These are phyloP conservation scores for Sambucus nigra DNA, from an alignment of 129 eudicot species.

Conservation along the genomic window DNA sequence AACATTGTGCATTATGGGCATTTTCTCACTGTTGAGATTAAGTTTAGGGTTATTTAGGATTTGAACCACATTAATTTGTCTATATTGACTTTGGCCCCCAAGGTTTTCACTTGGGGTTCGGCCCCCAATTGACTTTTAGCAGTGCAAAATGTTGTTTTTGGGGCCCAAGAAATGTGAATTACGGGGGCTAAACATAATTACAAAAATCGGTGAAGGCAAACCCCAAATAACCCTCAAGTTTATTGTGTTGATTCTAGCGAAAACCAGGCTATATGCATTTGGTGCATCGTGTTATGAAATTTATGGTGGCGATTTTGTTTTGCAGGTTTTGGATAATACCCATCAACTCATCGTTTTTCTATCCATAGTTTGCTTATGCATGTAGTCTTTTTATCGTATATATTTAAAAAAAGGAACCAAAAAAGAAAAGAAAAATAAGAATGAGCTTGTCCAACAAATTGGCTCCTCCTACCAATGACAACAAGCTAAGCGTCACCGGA, in stretches of 20 bases:
- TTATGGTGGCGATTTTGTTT: background rate
- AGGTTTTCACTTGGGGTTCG: too few relatives aligned
- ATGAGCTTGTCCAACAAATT: slow-evolving; percentile 68
- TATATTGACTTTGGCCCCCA: too few relatives aligned
- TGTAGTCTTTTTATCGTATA: slow-evolving; percentile 12
- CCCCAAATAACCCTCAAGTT: too few relatives aligned
- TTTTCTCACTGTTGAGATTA: background rate
- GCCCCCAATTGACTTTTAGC: too few relatives aligned
- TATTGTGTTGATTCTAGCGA: background rate
- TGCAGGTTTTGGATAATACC: slow-evolving; percentile 44
- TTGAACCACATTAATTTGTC: too few relatives aligned
- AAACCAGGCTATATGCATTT: background rate
- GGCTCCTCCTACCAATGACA: slow-evolving; percentile 51
- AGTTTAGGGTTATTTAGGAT: background rate
- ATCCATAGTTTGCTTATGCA: slow-evolving; percentile 14
- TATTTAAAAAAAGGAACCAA: background rate
- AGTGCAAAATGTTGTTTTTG: too few relatives aligned
- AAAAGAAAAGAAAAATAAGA: slow-evolving; percentile 17
- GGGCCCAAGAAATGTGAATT: too few relatives aligned
- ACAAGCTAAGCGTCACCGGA: slow-evolving; percentile 31
- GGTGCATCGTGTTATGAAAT: background rate
- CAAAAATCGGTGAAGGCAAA: too few relatives aligned
- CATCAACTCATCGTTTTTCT: slow-evolving; percentile 7
- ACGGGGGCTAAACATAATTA: too few relatives aligned
- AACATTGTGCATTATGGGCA: background rate